These are phyloP conservation scores for Sclerotiophoma versabilis DNA, from an alignment of 2,329 filamentous ascomycete species.

Conservation along the genomic window DNA sequence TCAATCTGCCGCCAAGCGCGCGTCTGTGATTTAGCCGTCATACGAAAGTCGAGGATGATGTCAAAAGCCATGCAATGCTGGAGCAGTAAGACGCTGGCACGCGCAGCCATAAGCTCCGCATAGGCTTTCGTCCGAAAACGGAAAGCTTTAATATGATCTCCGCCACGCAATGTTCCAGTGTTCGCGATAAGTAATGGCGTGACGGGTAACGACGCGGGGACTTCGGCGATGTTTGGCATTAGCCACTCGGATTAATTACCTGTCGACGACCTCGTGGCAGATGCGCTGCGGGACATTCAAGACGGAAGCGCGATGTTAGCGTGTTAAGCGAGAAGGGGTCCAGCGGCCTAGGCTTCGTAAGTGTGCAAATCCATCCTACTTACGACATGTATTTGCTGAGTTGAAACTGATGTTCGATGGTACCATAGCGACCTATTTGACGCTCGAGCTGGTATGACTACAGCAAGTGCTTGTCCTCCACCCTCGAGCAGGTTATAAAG, in stretches of 20 bases:
- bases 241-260: background rate
- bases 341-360: background rate
- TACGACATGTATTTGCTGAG: background rate
- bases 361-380: background rate
- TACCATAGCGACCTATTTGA: background rate
- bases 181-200: background rate
- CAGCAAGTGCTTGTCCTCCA: background rate
- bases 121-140: background rate
- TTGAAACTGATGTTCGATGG: background rate
- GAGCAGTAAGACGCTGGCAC: background rate
- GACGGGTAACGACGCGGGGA: background rate
- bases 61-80: background rate
- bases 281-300: background rate
- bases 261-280: slow-evolving; percentile 2
- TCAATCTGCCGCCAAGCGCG: background rate
- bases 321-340: background rate
- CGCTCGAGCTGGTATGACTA: background rate
- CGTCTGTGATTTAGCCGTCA: background rate
- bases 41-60: background rate
- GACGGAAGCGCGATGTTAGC: slow-evolving; percentile 4
- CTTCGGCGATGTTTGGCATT: background rate
- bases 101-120: background rate
- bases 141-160: background rate
- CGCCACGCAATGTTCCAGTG: background rate
- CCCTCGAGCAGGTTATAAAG: background rate